Evolutionary conservation across 2,329 filamentous ascomycete species (phyloP), one percentile per base, ranked within the genome.

Genomic region (Teratosphaeriaceae sp.): DNA sequence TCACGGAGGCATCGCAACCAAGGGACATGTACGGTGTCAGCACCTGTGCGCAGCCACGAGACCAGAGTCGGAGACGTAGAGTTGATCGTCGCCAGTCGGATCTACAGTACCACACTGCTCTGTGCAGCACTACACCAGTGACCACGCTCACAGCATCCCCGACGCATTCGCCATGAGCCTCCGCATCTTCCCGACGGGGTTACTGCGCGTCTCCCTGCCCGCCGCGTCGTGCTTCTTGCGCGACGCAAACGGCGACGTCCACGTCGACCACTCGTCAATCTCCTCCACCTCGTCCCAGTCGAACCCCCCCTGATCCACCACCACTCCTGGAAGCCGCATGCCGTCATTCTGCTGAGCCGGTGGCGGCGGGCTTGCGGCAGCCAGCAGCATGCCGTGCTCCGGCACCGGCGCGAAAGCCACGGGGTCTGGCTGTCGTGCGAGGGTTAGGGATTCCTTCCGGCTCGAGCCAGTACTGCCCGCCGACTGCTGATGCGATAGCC

Each of bases 281-380:
- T 53, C 54, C 30, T 52, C 42, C 19, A 57, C 48, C 27, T 51
- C 54, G 23, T 52, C 45, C 44, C 45, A 50, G 35, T 52, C 49
- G 3, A 43, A 43, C 24, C 41, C 44, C 3, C 40, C 33, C 21
- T 44, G 44, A 13, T 39, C 39, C 13, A 34, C 37, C 23, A 20
- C 21, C n/a, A n/a, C n/a, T n/a, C n/a, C n/a, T n/a, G n/a, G n/a
- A n/a, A n/a, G n/a, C n/a, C n/a, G n/a, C n/a, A n/a, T n/a, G n/a
- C n/a, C n/a, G n/a, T n/a, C n/a, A n/a, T n/a, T n/a, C n/a, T n/a
- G n/a, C n/a, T n/a, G n/a, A n/a, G n/a, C n/a, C n/a, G n/a, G n/a
- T n/a, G n/a, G n/a, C n/a, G n/a, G n/a, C n/a, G n/a, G n/a, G n/a
- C n/a, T n/a, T n/a, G n/a, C n/a, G n/a, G n/a, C n/a, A n/a, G n/a